phyloP scores from a whole-genome alignment of 2,329 filamentous ascomycete genomes.

The Ceratocystis papillata region DNA sequence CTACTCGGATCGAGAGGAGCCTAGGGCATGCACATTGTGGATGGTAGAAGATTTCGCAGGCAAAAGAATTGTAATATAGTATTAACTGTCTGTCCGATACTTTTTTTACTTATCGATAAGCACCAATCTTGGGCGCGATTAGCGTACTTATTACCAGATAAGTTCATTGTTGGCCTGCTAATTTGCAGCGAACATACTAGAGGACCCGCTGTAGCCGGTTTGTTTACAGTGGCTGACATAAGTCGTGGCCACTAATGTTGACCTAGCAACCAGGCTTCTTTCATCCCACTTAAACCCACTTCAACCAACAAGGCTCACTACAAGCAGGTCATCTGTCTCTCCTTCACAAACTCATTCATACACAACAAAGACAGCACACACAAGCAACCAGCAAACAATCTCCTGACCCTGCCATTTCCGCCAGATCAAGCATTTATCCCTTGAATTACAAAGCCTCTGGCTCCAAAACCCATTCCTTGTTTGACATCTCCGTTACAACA shows the following conservation, averaged over 20 bases:
- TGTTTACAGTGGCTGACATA: slow-evolving; percentile 13
- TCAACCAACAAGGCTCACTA: background rate
- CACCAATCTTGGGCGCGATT: background rate
- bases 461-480: background rate
- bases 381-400: background rate
- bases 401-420: slow-evolving; percentile 2
- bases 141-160: too few species aligned
- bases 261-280: slow-evolving; percentile 13
- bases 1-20: background rate
- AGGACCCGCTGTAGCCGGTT: background rate
- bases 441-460: too few species aligned
- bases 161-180: too few species aligned
- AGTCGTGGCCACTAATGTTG: slow-evolving; percentile 3
- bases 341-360: background rate
- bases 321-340: background rate
- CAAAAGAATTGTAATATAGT: background rate
- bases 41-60: background rate
- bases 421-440: background rate
- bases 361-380: too few species aligned
- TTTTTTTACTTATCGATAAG: slow-evolving; percentile 19
- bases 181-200: too few species aligned
- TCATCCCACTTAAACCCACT: background rate
- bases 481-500: background rate
- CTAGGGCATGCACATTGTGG: background rate
- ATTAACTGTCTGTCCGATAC: background rate